These are phyloP conservation scores for Ramalina intermedia DNA, from an alignment of 495 filamentous ascomycete genomes.

Conservation along the genomic window DNA sequence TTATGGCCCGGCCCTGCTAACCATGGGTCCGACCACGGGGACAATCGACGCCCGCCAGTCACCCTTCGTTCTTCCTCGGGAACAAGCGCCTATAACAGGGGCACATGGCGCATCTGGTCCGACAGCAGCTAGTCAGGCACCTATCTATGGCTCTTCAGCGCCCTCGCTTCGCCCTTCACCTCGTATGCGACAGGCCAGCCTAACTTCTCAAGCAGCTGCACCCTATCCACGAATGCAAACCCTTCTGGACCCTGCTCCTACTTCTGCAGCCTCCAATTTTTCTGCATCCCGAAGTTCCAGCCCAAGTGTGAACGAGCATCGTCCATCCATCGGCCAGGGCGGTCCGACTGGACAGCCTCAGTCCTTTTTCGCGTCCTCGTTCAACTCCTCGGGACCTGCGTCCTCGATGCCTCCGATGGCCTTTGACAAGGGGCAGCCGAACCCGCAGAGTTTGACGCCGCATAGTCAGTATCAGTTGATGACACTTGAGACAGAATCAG, in stretches of 20 bases:
- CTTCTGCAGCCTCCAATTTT: slow-evolving; percentile 4
- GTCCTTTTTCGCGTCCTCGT: slow-evolving; percentile 18
- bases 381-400: slow-evolving; percentile 16
- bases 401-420: slow-evolving; percentile 11
- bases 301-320: slow-evolving; percentile 38
- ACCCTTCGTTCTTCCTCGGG: slow-evolving; percentile 22
- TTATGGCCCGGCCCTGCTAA: slow-evolving; percentile 29
- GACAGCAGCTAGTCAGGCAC: slow-evolving; percentile 13
- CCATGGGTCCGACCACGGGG: slow-evolving; percentile 25
- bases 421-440: slow-evolving; percentile 11
- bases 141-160: background rate
- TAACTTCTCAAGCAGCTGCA: slow-evolving; percentile 21
- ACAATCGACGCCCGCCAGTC: slow-evolving; percentile 34
- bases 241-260: slow-evolving; percentile 24
- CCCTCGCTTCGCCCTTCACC: background rate
- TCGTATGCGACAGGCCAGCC: slow-evolving; percentile 13
- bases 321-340: slow-evolving; percentile 19
- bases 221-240: slow-evolving; percentile 24
- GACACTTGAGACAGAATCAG: slow-evolving; percentile 21
- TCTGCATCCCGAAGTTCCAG: slow-evolving; percentile 37
- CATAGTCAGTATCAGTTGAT: slow-evolving; percentile 17
- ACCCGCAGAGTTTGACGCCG: slow-evolving; percentile 13
- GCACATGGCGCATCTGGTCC: slow-evolving; percentile 8
- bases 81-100: slow-evolving; percentile 10
- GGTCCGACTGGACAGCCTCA: slow-evolving; percentile 14